Base-by-base conservation (phyloP, 1,284 basidiomycete species). In the Ceratobasidium sp. region DNA sequence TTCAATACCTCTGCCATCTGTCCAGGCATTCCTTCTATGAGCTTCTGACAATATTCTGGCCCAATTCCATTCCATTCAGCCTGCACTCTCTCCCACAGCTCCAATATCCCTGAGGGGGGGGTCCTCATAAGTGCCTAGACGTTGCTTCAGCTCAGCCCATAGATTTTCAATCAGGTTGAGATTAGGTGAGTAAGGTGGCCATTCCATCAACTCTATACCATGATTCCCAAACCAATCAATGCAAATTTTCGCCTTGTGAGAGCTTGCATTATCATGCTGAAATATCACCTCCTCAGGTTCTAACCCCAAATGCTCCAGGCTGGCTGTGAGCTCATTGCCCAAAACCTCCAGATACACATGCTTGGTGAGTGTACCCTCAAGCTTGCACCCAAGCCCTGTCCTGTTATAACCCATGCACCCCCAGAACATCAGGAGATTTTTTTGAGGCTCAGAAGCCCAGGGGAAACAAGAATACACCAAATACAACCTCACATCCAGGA, bases 131-230 rank as follows among this genome's bases (percentile, higher is more conserved):
- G 4, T n/a, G 3, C 66, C 66, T 0, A 68, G 19, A n/a, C 32
- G 13, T n/a, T 29, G 34, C 40, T 73, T 59, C n/a, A 73, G 3
- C 29, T 62, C 13, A 11, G 37, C 40, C 44, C 70, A 73, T n/a
- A 57, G 22, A 29, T 69, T 69, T 57, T 69, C 51, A 25, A 69
- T 69, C 4, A 34, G 67, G 22, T 69, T 69, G 34, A 69, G 67
- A 25, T 69, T 34, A 13, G 67, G 67, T 6, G 67, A 69, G 67
- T 69, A 37, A 15, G 65, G 22, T 6, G 65, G 65, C 65, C 65
- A 67, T 52, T 51, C 65, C 5, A 51, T 9, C 11, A 4, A 17
- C 46, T 49, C 25, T 13, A 67, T 51, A 13, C 65, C 65, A 51
- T 67, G 25, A 17, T 67, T 29, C 6, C 52, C 65, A 49, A 67